Base-by-base conservation (phyloP, 331 rosid genomes). In the Pyracantha coccinea region DNA sequence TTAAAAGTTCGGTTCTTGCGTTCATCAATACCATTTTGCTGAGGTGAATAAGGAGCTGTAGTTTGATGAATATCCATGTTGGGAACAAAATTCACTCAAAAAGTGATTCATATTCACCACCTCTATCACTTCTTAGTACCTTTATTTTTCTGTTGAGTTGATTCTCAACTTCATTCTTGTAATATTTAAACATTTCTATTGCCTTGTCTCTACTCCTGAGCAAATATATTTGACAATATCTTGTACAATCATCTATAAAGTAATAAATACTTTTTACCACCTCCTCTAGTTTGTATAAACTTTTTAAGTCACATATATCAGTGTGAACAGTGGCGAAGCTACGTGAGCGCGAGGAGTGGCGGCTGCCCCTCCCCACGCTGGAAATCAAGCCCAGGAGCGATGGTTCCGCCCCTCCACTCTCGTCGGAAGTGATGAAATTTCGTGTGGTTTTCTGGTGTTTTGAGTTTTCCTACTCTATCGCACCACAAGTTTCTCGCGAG, bases 131-230 rank as follows among this genome's bases (percentile, higher is more conserved):
- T 38, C 31, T 15, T 10, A 76, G 3, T 15, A 4, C 8, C 8
- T 76, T 76, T 3, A 76, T 67, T 38, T 76, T 76, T 12, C 4
- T 35, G 16, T n/a, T 24, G 10, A 67, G 79, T 35, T 74, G 53
- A 52, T 74, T 74, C 47, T 74, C 53, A 44, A 63, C 79, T 24
- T 67, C 59, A 35, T 2, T 38, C 5, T 66, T 67, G n/a, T 33
- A 76, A 38, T 62, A 23, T 5, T 12, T 61, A 61, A 63, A 74
- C 19, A 9, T 17, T 24, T 74, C 20, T 7, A 10, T 15, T 4
- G 63, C 61, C 55, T 74, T 31, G 44, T 45, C 31, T 28, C 47
- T 27, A 5, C 25, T 44, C 13, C 14, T 61, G 8, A 74, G 31
- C 2, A 74, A 19, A 27, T 28, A 74, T 4, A 74, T 11, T 55